Percentiles rank a stretch among this genome's conserved stretches.
phyloP scores from a whole-genome alignment of 805 yeast genomes.

The Candida coquimbonensis region DNA sequence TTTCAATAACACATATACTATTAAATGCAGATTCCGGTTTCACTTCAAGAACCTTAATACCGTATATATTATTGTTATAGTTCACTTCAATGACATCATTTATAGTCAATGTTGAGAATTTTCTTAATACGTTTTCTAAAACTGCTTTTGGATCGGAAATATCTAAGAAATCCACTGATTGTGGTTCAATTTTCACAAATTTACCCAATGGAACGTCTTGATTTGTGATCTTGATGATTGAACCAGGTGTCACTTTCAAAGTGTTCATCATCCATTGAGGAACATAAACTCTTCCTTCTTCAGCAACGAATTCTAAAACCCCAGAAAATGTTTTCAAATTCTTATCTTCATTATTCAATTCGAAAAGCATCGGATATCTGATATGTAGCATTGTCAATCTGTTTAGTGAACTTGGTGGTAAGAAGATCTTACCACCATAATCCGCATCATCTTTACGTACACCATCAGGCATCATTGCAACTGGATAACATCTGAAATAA shows the following conservation, averaged over 20 bases:
- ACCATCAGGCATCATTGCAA: constrained; percentile 73
- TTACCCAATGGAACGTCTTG: constrained; percentile 80
- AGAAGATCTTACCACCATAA: constrained; percentile 90
- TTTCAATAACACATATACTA: constrained; percentile 92
- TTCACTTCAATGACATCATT: constrained; percentile 78
- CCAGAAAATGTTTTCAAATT: constrained; percentile 75
- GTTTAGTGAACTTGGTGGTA: constrained; percentile 89
- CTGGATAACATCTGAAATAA: constrained; percentile 87
- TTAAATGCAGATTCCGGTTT: constrained; percentile 62
- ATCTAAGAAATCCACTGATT: constrained; percentile 85
- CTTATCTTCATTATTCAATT: constrained; percentile 60
- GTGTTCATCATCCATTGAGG: constrained; percentile 97
- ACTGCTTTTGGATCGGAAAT: constrained; percentile 96
- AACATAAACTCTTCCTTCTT: constrained; percentile 89
- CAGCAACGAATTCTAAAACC: constrained; percentile 92
- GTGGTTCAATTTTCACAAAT: constrained; percentile 93
- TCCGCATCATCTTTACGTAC: constrained; percentile 71
- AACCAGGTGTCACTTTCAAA: constrained; percentile 65
- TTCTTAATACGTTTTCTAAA: constrained; percentile 82
- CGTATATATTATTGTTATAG: constrained; percentile 73
- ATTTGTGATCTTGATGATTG: constrained; percentile 66
- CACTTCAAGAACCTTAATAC: constrained; percentile 78
- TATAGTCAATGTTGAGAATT: constrained; percentile 81
- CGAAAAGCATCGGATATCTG: constrained; percentile 93
- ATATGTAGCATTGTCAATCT: constrained; percentile 86